Percentiles rank a stretch among this genome's conserved stretches.
Conservation (phyloP, 2,329 filamentous ascomycete species). For the Trichoderma aggressivum region DNA sequence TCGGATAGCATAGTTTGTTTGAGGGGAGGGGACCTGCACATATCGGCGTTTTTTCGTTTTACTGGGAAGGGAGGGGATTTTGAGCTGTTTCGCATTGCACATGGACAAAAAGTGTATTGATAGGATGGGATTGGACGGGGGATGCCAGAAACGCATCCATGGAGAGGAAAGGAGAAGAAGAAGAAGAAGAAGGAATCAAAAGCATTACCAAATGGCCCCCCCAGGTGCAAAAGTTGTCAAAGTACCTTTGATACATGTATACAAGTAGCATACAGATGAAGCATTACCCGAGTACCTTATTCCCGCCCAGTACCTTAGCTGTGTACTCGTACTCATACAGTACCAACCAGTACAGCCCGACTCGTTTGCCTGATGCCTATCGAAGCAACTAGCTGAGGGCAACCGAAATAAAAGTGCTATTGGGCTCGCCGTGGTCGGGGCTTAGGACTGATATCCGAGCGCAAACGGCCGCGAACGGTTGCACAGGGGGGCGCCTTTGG, state of each 20-base stretch:
- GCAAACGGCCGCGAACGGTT: neutral
- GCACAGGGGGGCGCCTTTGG: neutral
- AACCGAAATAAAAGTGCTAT: conserved; percentile 9
- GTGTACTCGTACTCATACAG: neutral
- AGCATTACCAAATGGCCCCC: neutral
- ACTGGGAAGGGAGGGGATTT: neutral
- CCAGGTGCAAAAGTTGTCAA: neutral
- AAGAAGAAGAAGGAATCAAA: neutral
- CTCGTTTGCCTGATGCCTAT: neutral
- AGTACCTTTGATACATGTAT: neutral
- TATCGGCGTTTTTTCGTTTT: conserved; percentile 4
- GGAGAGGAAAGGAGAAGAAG: neutral
- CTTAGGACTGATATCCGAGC: neutral
- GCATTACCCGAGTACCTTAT: too few species aligned
- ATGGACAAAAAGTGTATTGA: conserved; percentile 14
- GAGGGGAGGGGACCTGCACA: neutral
- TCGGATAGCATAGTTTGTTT: conserved; percentile 1
- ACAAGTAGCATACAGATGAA: neutral
- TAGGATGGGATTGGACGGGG: conserved; percentile 3
- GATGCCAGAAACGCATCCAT: neutral
- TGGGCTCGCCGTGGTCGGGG: neutral
- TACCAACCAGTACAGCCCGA: too few species aligned
- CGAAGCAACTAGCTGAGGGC: neutral
- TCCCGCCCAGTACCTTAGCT: too few species aligned
- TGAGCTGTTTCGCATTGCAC: neutral